Evolutionary conservation across 2,329 filamentous ascomycete genomes (phyloP).

Genomic region (Fusarium sp.): DNA sequence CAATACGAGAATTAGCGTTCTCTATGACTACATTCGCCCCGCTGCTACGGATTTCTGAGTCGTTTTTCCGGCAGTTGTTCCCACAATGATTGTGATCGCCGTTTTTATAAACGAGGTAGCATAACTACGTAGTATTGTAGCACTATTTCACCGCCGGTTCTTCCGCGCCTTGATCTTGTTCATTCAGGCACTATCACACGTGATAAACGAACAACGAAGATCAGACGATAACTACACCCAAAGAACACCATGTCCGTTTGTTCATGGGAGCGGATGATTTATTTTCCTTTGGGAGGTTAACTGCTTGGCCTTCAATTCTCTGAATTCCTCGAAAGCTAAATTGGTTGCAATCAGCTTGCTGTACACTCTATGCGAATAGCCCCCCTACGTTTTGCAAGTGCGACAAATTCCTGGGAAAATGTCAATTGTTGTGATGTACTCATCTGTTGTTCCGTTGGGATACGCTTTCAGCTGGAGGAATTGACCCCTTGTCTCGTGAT

Average conservation of each 20-base stretch:
- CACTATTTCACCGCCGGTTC: neutral
- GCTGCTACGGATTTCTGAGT: neutral
- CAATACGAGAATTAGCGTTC: slow-evolving; percentile 24
- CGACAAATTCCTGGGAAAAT: too few species aligned
- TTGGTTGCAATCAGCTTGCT: too few species aligned
- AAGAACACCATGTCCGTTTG: too few species aligned
- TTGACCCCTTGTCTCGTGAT: neutral
- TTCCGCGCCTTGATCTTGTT: neutral
- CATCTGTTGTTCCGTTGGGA: too few species aligned
- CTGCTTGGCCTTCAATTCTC: too few species aligned
- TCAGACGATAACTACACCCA: too few species aligned
- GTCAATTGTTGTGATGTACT: too few species aligned
- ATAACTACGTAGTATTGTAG: neutral
- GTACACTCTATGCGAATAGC: too few species aligned
- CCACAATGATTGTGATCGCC: slow-evolving; percentile 14
- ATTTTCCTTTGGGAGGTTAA: too few species aligned
- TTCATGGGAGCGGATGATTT: too few species aligned
- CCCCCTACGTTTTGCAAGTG: too few species aligned
- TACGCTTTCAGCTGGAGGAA: neutral
- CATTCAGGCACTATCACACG: neutral
- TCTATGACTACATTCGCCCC: slow-evolving; percentile 15
- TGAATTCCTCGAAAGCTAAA: too few species aligned
- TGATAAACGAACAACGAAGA: neutral
- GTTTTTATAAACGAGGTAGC: neutral
- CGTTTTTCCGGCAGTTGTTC: neutral